These are phyloP conservation scores for Penicillium sp. DNA, from an alignment of 2,329 filamentous ascomycete species.

Conservation along the genomic window DNA sequence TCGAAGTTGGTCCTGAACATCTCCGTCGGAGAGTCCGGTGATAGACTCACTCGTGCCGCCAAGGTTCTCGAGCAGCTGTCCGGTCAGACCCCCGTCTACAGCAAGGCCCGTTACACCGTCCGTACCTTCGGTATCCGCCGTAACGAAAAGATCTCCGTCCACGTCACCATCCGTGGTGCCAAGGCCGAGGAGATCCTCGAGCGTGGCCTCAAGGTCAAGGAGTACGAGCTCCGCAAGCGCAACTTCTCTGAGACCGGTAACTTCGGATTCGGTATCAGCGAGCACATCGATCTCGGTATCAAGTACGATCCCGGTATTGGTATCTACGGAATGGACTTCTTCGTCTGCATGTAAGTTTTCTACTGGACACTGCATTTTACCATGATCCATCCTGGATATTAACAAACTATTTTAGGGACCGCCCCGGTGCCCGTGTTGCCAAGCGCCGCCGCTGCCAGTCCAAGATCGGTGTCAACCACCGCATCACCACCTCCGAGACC, in stretches of 20 bases:
- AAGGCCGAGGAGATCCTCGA: slow-evolving; percentile 99
- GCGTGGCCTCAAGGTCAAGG: slow-evolving; percentile 99
- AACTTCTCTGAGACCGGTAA: slow-evolving; percentile 99
- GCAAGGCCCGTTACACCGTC: slow-evolving; percentile 99
- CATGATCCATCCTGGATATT: background rate
- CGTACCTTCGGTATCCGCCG: slow-evolving; percentile 99
- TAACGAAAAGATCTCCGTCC: slow-evolving; percentile 99
- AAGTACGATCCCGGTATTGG: slow-evolving; percentile 98
- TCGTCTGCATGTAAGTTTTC: slow-evolving; percentile 88
- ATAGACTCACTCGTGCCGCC: slow-evolving; percentile 98
- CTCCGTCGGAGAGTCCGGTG: slow-evolving; percentile 99
- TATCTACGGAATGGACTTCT: slow-evolving; percentile 99
- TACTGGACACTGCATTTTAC: too few relatives aligned
- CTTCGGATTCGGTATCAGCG: slow-evolving; percentile 99
- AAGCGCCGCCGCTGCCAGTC: slow-evolving; percentile 89
- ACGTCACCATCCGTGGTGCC: slow-evolving; percentile 98
- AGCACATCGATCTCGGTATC: slow-evolving; percentile 99
- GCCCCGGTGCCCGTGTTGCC: slow-evolving; percentile 95
- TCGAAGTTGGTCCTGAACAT: slow-evolving; percentile 99
- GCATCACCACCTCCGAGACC: slow-evolving; percentile 91
- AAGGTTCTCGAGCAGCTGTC: slow-evolving; percentile 99
- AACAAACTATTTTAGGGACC: slow-evolving; percentile 59
- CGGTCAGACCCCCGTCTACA: slow-evolving; percentile 99
- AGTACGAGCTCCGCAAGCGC: slow-evolving; percentile 98
- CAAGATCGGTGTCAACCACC: slow-evolving; percentile 82